Evolutionary conservation across 805 yeast species (phyloP).

Genomic region (Yarrowia hollandica): DNA sequence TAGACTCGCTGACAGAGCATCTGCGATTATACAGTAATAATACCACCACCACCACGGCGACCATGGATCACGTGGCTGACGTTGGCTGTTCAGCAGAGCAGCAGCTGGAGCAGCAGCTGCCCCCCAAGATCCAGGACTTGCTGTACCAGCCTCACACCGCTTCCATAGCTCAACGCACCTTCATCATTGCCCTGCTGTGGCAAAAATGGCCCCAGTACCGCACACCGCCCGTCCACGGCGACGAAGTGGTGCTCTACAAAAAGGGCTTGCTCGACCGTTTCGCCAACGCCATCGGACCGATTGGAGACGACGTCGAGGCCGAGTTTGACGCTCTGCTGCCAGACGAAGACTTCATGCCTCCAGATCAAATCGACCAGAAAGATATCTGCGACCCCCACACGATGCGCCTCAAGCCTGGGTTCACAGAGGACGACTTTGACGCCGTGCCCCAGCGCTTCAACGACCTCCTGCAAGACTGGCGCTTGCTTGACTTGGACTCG

Average conservation of each 20-base stretch:
- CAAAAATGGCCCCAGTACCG: conserved; percentile 20
- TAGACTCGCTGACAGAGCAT: conserved; percentile 27
- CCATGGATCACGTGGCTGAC: conserved; percentile 20
- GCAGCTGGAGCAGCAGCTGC: conserved; percentile 6
- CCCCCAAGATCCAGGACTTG: conserved; percentile 1
- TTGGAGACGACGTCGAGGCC: not conserved
- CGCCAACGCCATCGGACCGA: not conserved
- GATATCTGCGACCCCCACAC: conserved; percentile 6
- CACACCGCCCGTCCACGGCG: not conserved
- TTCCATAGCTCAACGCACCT: conserved; percentile 10
- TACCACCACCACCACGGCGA: not conserved
- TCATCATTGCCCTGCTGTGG: conserved; percentile 22
- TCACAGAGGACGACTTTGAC: conserved; percentile 15
- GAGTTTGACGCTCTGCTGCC: not conserved
- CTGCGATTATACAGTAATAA: conserved; percentile 21
- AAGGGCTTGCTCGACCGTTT: not conserved
- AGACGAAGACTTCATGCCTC: not conserved
- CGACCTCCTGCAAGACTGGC: conserved; percentile 4
- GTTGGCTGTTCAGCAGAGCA: not conserved
- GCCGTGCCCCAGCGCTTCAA: not conserved
- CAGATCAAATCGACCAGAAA: conserved; percentile 17
- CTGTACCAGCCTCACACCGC: not conserved
- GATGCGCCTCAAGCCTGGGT: conserved; percentile 10
- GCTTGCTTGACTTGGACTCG: not conserved
- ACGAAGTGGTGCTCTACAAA: not conserved